phyloP scores from a whole-genome alignment of 192 early-diverging fungal species.

The Linderina pennispora region DNA sequence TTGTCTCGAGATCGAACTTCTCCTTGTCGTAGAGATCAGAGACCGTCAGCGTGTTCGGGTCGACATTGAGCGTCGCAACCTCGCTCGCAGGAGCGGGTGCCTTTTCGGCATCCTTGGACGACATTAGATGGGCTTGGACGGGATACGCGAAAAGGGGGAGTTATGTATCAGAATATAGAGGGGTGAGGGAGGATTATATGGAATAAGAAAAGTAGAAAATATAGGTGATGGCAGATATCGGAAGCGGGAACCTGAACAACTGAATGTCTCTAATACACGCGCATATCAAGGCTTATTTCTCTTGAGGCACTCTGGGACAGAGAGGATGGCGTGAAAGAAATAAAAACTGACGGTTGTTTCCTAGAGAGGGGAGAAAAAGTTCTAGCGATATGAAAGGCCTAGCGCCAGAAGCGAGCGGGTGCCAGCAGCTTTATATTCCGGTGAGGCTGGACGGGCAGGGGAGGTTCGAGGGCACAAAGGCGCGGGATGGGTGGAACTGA shows the following conservation, averaged over 20 bases:
- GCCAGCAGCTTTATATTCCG: too few species aligned
- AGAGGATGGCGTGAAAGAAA: background rate
- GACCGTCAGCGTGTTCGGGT: constrained; percentile 56
- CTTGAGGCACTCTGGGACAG: too few species aligned
- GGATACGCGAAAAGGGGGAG: background rate
- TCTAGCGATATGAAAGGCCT: too few species aligned
- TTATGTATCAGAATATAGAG: too few species aligned
- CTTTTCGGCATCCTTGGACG: constrained; percentile 25
- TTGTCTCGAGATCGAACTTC: constrained; percentile 71
- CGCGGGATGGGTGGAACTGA: too few species aligned
- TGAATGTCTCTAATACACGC: too few species aligned
- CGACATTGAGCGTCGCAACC: constrained; percentile 46
- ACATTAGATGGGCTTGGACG: constrained; percentile 12
- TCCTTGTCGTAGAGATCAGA: constrained; percentile 78
- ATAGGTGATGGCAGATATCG: background rate
- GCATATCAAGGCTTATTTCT: too few species aligned
- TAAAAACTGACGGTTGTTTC: too few species aligned
- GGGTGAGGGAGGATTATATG: background rate
- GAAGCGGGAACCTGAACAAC: background rate
- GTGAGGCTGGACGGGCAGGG: too few species aligned
- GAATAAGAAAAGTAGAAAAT: background rate
- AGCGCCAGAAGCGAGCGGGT: too few species aligned
- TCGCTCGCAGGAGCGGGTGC: constrained; percentile 20
- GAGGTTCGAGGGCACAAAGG: too few species aligned
- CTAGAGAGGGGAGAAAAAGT: too few species aligned